These are phyloP conservation scores for Cutaneotrichosporon cavernicola DNA, from an alignment of 1,284 basidiomycete genomes.

Conservation along the genomic window DNA sequence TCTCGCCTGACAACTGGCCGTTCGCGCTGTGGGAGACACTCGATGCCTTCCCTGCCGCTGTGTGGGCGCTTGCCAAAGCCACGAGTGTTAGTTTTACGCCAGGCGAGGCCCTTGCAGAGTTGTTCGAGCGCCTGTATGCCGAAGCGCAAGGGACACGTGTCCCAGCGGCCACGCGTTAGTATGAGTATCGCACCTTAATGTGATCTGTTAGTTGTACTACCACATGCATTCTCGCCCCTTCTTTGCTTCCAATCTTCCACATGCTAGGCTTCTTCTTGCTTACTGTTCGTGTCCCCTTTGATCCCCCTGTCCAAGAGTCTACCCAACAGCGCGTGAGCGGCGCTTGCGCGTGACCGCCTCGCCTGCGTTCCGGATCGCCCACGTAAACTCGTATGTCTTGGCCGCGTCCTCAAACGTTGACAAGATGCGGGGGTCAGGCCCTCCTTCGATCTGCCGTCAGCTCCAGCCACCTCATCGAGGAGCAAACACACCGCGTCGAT, in stretches of 20 bases:
- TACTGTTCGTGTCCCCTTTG: not conserved
- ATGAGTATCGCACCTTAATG: too few relatives aligned
- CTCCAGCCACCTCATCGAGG: not conserved
- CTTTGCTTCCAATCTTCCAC: not conserved
- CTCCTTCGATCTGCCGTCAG: conserved; percentile 37
- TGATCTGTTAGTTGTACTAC: not conserved
- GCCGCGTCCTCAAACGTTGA: conserved; percentile 66
- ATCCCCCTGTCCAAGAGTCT: not conserved
- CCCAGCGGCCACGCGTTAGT: not conserved
- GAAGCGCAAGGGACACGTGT: not conserved
- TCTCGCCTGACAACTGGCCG: not conserved
- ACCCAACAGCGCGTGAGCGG: conserved; percentile 10
- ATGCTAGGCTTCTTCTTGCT: not conserved
- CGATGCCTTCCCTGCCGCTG: not conserved
- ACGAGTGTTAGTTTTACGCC: not conserved
- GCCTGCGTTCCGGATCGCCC: conserved; percentile 38
- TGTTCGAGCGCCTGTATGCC: not conserved
- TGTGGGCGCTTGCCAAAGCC: not conserved
- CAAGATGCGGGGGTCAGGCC: conserved; percentile 44
- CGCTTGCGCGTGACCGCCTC: conserved; percentile 33
- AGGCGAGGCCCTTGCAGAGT: not conserved
- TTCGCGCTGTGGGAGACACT: not conserved
- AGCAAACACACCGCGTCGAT: conserved; percentile 43
- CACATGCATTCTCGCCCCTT: not conserved
- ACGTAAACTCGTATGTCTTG: conserved; percentile 69